Conservation (phyloP, 139 green algal genomes). For the Trebouxia sp. region DNA sequence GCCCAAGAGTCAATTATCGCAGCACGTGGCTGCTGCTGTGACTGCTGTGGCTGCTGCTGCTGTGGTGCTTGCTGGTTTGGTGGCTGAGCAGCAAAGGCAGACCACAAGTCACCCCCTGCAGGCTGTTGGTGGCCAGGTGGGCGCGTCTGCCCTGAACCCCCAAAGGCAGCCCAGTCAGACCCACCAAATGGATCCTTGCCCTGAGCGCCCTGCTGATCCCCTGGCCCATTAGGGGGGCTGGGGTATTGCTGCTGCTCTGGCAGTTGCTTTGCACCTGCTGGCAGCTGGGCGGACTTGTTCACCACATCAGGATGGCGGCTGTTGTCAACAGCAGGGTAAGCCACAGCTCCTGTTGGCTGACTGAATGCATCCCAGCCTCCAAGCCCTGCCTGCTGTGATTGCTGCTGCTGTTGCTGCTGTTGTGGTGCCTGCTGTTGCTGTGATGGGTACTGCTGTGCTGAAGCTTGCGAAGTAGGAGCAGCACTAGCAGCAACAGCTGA, state of each 20-base stretch:
- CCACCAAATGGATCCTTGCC: no score
- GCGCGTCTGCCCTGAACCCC: neutral
- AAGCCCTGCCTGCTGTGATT: neutral
- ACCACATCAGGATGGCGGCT: neutral
- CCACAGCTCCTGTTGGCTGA: neutral
- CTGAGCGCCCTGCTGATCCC: neutral
- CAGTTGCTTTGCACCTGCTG: neutral
- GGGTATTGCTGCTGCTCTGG: neutral
- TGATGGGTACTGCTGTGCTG: no score
- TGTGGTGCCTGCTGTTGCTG: neutral
- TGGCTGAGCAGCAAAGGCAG: no score
- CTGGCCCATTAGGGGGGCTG: neutral
- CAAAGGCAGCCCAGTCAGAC: constrained; percentile 17
- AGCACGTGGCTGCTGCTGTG: neutral
- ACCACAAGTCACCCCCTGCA: neutral
- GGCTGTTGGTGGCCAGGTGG: neutral
- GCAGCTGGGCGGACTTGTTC: neutral
- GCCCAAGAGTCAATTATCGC: neutral
- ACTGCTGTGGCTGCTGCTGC: neutral
- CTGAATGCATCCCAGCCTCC: neutral
- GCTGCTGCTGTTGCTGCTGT: neutral
- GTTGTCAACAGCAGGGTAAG: constrained; percentile 13
- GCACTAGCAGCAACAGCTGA: neutral
- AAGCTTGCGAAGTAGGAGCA: no score
- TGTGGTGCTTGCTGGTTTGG: no score